Base-by-base conservation (phyloP, 2,329 filamentous ascomycete genomes). In the Phyllosticta capitalensis region DNA sequence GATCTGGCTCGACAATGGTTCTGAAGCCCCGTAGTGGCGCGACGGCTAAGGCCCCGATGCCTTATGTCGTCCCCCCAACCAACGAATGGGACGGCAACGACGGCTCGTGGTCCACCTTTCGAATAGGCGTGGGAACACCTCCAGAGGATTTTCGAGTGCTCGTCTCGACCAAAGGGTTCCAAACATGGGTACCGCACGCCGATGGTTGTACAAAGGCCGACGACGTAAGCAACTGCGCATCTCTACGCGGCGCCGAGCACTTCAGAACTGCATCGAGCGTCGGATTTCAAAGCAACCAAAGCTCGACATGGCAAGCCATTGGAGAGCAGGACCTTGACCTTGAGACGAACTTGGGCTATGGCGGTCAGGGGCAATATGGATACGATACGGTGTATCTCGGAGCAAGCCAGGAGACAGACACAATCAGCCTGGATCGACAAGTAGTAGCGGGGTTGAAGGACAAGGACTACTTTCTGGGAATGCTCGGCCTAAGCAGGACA, bases 31-130 rank as follows among this genome's bases (percentile, higher is more conserved):
- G 14, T n/a, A n/a, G 38, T 14, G 38, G 56, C 2, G 22, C 49
- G 7, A 24, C 19, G 19, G 19, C 49, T 9, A 52, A 22, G 20
- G 50, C 50, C 20, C 38, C 56, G 7, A 7, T 26, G 24, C 52
- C 56, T 5, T 59, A 59, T 22, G 20, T 28, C 10, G 56, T 59
- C 21, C 56, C 56, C 5, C 48, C 9, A 14, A 59, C 56, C 17
- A 52, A 52, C 26, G 59, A 67, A 26, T 74, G 73, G 62, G 72
- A 76, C 45, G 74, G 74, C 54, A 69, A 73, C 58, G 73, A 76
- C 65, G 74, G 74, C 1, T 64, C 61, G 52, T 76, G 74, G 74
- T 74, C 71, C 52, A 73, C 72, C 2, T 76, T 76, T 63, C 65
- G 67, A n/a, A 66, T 76, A 45, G 69, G 66, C 52, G 70, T 76